Evolutionary conservation across 2,329 filamentous ascomycete species (phyloP), one percentile per base, ranked within the genome.

Genomic region (Bipolaris zeicola): DNA sequence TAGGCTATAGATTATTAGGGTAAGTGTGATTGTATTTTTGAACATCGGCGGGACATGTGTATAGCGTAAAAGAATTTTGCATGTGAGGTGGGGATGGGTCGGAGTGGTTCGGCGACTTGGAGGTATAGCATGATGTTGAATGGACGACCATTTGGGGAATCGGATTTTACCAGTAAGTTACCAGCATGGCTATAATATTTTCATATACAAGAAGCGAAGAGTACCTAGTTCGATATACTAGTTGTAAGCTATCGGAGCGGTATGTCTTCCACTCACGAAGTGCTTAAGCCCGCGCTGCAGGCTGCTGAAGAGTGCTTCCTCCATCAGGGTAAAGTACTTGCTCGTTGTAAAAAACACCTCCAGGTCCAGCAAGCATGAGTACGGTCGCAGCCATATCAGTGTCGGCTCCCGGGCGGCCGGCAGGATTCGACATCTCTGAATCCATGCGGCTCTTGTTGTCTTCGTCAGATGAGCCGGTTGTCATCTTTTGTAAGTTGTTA

Each of bases 291-390:
- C 53, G 31, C n/a, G 57, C 57, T 28, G 53, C 53, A 46, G 57
- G 53, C 52, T 59, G 57, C 14, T 50, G 44, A 22, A 61, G 58
- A 5, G 55, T 59, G 44, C 61, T 67, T 50, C 72, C 70, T 39
- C 81, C 81, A 66, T 83, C 81, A 13, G 80, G 81, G 60, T 81
- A 82, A 42, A 85, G 54, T 31, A 83, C 78, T 67, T 84, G 82
- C 43, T 82, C 80, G 41, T 85, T 84, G 58, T 82, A 80, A 60
- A 83, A 84, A 0, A 79, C 62, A 2, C 82, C 82, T 26, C 80
- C 81, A 28, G 76, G 78, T 0, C 82, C 80, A 36, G 81, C 82
- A 38, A 84, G 68, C 60, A 84, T 79, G 45, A 85, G 66, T 5
- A 83, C 62, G n/a, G 64, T 63, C 13, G 64, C 63, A 51, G 64